Conservation (phyloP, 352 stramenopile genomes). For the Globisporangium iwayamae region DNA sequence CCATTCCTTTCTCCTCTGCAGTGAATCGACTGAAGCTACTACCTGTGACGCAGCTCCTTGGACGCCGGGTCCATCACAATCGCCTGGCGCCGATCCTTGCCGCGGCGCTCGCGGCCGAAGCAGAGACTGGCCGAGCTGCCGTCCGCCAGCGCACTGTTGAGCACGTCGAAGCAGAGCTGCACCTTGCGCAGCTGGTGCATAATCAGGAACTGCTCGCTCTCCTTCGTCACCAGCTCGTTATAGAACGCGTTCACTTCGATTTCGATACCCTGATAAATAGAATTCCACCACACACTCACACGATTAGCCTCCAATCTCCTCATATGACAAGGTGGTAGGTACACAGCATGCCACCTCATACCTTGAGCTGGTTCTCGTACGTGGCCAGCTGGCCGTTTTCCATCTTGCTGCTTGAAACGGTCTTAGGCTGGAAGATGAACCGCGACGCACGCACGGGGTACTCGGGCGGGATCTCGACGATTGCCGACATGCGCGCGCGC, state of each 20-base stretch:
- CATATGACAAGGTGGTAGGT: too few species aligned
- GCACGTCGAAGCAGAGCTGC: constrained; percentile 59
- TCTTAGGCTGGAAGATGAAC: constrained; percentile 55
- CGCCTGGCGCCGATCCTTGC: constrained; percentile 66
- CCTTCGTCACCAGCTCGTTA: constrained; percentile 45
- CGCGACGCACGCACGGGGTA: constrained; percentile 62
- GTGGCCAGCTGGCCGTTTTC: constrained; percentile 31
- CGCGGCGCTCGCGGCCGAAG: constrained; percentile 60
- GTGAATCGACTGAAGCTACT: constrained; percentile 12
- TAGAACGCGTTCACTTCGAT: constrained; percentile 77
- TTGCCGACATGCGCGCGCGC: constrained; percentile 32
- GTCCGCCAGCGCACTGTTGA: constrained; percentile 31
- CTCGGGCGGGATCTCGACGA: constrained; percentile 61
- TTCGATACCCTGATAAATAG: constrained; percentile 50
- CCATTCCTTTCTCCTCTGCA: background rate
- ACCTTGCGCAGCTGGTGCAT: constrained; percentile 74
- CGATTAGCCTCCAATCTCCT: constrained; percentile 4
- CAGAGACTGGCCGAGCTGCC: constrained; percentile 29
- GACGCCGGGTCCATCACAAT: constrained; percentile 61
- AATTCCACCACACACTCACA: background rate
- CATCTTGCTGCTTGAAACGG: constrained; percentile 17
- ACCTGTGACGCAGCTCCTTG: constrained; percentile 62
- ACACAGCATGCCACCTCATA: constrained; percentile 6
- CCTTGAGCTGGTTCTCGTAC: constrained; percentile 67
- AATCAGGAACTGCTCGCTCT: constrained; percentile 46